Conservation (phyloP, 495 filamentous ascomycete genomes). For the Xylaria curta region DNA sequence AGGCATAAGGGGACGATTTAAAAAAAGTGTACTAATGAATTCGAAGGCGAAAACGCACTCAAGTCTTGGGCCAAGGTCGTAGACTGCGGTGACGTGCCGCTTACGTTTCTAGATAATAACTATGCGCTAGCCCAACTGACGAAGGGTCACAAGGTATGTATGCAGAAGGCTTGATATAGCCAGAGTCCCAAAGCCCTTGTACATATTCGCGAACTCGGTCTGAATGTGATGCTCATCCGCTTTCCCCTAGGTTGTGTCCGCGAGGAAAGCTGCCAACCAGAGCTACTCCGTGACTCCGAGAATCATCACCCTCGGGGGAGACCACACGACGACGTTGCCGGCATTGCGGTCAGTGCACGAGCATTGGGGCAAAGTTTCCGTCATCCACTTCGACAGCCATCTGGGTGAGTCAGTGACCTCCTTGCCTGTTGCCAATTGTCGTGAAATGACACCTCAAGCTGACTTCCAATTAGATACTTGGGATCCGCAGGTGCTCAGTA, state of each 20-base stretch:
- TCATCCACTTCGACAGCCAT: constrained; percentile 78
- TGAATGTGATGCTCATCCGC: not conserved
- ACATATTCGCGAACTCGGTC: constrained; percentile 22
- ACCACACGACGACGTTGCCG: constrained; percentile 68
- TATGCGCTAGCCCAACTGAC: constrained; percentile 77
- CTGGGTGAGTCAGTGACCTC: constrained; percentile 46
- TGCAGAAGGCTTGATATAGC: not conserved
- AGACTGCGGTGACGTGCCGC: constrained; percentile 78
- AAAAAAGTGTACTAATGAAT: not conserved
- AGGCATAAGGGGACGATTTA: not conserved
- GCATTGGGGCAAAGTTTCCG: constrained; percentile 69
- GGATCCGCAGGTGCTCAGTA: constrained; percentile 65
- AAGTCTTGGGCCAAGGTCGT: constrained; percentile 69
- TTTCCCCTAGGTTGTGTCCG: constrained; percentile 40
- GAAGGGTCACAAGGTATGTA: constrained; percentile 55
- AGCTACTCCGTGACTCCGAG: constrained; percentile 46
- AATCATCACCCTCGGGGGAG: constrained; percentile 73
- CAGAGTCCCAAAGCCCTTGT: not conserved
- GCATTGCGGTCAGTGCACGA: constrained; percentile 69
- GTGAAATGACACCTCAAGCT: constrained; percentile 8
- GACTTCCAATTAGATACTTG: constrained; percentile 67
- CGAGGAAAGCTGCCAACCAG: constrained; percentile 42
- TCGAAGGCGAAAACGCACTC: constrained; percentile 46
- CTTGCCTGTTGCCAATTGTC: not conserved
- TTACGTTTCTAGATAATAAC: constrained; percentile 74